Conservation (phyloP, 345 rosid genomes). For the Reutealis trisperma region DNA sequence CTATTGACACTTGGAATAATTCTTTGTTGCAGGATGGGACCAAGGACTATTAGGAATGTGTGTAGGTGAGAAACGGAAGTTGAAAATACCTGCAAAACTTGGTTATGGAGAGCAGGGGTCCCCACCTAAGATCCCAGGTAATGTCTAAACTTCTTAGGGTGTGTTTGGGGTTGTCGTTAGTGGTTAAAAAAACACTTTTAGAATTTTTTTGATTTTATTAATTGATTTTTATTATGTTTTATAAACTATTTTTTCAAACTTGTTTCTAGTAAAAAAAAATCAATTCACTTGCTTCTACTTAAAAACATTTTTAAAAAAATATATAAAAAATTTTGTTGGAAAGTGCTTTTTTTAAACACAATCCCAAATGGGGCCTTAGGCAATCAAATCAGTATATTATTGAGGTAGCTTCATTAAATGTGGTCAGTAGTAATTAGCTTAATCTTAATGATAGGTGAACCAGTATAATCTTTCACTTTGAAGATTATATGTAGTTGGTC, state of each 20-base stretch:
- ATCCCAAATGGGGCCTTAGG: no score
- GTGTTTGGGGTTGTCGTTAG: no score
- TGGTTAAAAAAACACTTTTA: no score
- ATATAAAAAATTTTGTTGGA: no score
- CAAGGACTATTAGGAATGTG: slow-evolving; percentile 90
- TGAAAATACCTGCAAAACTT: slow-evolving; percentile 91
- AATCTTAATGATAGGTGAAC: neutral
- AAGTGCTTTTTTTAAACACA: no score
- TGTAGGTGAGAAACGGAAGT: slow-evolving; percentile 88
- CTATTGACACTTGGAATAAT: slow-evolving; percentile 2
- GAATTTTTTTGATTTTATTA: no score
- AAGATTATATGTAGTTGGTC: neutral
- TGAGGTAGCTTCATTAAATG: neutral
- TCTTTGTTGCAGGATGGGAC: slow-evolving; percentile 78
- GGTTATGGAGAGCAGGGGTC: slow-evolving; percentile 92
- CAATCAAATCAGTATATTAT: neutral
- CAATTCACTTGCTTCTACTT: no score
- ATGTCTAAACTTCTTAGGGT: neutral
- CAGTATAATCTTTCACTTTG: neutral
- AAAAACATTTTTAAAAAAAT: no score
- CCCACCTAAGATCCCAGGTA: slow-evolving; percentile 95
- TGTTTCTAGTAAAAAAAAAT: no score
- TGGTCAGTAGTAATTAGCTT: neutral
- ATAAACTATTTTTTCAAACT: no score
- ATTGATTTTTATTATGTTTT: no score